phyloP scores from a whole-genome alignment of 75 land plant genomes.

The Pinus taeda region DNA sequence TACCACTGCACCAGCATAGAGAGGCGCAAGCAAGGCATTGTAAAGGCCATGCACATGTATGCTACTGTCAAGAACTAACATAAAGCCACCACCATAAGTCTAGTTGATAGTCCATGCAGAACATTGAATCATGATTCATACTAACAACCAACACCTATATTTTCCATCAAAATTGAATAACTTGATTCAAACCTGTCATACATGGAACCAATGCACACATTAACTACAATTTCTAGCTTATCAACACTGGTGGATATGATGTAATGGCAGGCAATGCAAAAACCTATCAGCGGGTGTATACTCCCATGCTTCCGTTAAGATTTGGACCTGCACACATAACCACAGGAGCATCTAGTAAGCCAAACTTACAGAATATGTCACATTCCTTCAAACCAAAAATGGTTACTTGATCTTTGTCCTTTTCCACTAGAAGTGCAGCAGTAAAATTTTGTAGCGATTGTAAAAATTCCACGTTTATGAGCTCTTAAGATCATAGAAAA shows the following conservation, averaged over 20 bases:
- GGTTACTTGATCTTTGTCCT: not conserved
- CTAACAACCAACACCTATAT: not conserved
- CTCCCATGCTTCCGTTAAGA: slow-evolving; percentile 35
- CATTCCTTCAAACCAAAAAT: not conserved
- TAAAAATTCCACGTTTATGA: no score
- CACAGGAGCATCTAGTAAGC: not conserved
- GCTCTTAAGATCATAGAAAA: not conserved
- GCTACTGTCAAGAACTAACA: slow-evolving; percentile 11
- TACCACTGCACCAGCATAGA: slow-evolving; percentile 35
- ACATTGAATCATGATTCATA: not conserved
- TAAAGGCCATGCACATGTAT: slow-evolving; percentile 43
- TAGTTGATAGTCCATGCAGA: not conserved
- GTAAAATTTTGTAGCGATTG: not conserved
- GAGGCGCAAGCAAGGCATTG: slow-evolving; percentile 40
- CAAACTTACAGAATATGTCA: not conserved
- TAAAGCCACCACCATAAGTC: slow-evolving; percentile 6
- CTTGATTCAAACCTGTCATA: not conserved
- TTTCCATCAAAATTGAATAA: not conserved
- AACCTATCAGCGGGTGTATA: slow-evolving; percentile 32
- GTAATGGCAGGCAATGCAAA: slow-evolving; percentile 42
- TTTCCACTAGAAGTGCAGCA: not conserved
- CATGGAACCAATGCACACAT: not conserved
- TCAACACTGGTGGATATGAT: slow-evolving; percentile 36
- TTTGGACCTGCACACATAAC: slow-evolving; percentile 29
- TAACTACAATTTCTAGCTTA: not conserved